Evolutionary conservation across 2,329 filamentous ascomycete genomes (phyloP).

Genomic region (Xylariaceae sp.): DNA sequence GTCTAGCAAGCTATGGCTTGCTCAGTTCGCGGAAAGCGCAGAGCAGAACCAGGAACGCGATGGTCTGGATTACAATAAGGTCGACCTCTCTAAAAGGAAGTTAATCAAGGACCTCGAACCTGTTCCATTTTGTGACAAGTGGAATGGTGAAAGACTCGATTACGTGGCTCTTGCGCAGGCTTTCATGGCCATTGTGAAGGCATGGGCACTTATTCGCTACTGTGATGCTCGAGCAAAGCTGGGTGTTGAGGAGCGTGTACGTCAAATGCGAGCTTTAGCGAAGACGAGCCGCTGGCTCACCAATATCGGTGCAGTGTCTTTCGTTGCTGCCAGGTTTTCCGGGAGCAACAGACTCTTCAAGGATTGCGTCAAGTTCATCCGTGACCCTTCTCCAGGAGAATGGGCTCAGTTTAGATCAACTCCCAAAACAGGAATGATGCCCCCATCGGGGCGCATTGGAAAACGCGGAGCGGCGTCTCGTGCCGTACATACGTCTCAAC

Average conservation of each 20-base stretch:
- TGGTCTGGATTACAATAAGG: conserved; percentile 41
- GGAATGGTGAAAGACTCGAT: conserved; percentile 65
- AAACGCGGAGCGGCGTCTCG: conserved; percentile 39
- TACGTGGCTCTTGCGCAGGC: conserved; percentile 63
- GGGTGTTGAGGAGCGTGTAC: conserved; percentile 58
- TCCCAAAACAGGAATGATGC: conserved; percentile 46
- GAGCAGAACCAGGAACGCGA: conserved; percentile 47
- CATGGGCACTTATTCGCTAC: conserved; percentile 64
- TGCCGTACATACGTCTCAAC: conserved; percentile 31
- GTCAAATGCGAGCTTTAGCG: conserved; percentile 66
- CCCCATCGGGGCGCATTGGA: conserved; percentile 39
- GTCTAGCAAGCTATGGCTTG: conserved; percentile 68
- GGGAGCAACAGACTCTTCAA: conserved; percentile 59
- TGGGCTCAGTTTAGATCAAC: conserved; percentile 62
- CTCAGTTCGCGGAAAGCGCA: conserved; percentile 55
- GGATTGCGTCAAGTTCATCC: conserved; percentile 64
- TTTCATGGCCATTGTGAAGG: conserved; percentile 61
- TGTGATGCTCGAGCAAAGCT: conserved; percentile 64
- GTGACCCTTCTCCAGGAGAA: conserved; percentile 61
- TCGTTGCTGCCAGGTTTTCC: conserved; percentile 61
- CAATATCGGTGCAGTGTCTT: conserved; percentile 59
- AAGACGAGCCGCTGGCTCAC: conserved; percentile 65
- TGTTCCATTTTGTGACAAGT: conserved; percentile 61
- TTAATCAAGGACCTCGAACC: conserved; percentile 55
- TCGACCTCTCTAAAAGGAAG: conserved; percentile 48